These are phyloP conservation scores for Bassia scoparia DNA, from an alignment of 148 eudicot genomes.

Conservation along the genomic window DNA sequence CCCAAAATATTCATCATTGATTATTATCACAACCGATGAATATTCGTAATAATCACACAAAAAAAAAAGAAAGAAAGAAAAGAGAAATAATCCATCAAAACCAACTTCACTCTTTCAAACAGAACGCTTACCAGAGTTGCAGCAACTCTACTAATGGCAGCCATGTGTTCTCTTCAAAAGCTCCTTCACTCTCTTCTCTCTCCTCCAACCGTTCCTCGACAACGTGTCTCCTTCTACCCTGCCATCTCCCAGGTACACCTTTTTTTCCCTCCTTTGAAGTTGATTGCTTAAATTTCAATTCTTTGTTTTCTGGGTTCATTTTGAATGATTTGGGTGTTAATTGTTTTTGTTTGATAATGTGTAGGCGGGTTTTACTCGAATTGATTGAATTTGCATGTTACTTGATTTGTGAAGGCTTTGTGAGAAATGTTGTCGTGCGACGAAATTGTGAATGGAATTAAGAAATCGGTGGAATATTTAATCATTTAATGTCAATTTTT, in stretches of 20 bases:
- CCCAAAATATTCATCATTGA: too few species aligned
- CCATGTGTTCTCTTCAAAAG: slow-evolving; percentile 77
- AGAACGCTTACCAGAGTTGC: not conserved
- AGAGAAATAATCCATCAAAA: not conserved
- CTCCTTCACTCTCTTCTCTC: slow-evolving; percentile 74
- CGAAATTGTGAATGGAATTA: not conserved
- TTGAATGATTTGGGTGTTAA: not conserved
- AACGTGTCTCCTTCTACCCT: slow-evolving; percentile 52
- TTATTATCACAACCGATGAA: not conserved
- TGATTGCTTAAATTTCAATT: not conserved
- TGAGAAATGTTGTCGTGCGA: not conserved
- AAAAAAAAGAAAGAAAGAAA: not conserved
- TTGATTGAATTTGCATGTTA: not conserved
- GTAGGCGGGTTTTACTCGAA: slow-evolving; percentile 5
- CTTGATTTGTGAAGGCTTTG: not conserved
- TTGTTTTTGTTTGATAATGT: not conserved
- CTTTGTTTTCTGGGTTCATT: not conserved
- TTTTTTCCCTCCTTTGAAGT: not conserved
- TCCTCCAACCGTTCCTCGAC: slow-evolving; percentile 70
- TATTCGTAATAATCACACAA: too few species aligned
- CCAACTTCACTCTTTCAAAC: not conserved
- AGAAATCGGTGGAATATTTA: too few species aligned
- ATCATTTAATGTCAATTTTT: too few species aligned
- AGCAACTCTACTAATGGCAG: slow-evolving; percentile 37
- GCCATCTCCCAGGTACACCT: slow-evolving; percentile 34